Base-by-base conservation (phyloP, 2,329 filamentous ascomycete genomes). In the Pseudonectria foliicola region DNA sequence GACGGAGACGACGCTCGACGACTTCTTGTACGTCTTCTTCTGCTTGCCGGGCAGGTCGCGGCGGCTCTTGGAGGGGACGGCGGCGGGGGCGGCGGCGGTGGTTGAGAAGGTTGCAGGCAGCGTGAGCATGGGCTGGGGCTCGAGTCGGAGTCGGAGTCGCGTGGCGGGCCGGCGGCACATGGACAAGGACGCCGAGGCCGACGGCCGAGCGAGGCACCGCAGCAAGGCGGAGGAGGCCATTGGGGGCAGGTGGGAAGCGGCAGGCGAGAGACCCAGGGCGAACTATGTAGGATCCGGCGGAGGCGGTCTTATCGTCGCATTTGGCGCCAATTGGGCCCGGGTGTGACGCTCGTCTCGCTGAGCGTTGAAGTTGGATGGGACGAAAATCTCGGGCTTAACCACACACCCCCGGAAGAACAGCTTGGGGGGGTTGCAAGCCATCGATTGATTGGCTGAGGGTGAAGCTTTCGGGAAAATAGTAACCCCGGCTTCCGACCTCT, bases 21-120 rank as follows among this genome's bases (percentile, higher is more conserved):
- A 66, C 55, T 70, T 71, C 60, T 77, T 79, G 60, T 74, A 78
- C 45, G 62, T 64, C 42, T 63, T 57, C 52, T 68, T 63, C 37
- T 52, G 50, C 58, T 67, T 68, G 36, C 48, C 49, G 2, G 54
- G 54, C 7, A 61, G 47, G 24, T 60, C 58, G 35, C 52, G 44
- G 12, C 57, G 56, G 39, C 65, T 69, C 31, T 55, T 60, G 36
- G 52, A 16, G 28, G 55, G 34, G 16, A 54, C 46, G 13, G 56
- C 56, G 11, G 56, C 53, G 29, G 54, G 38, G 24, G 46, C 43
- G 34, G 52, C 27, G 35, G 35, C 48, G 25, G 55, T 47, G 14
- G 57, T 67, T 24, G 67, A 66, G 50, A 70, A 68, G n/a, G 61
- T 41, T 26, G 69, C 62, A 29, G 57, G 48, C 38, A 57, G 14